A percentile compares a stretch with the other conserved stretches of the same genome.
These are phyloP conservation scores for Eustoma russellianum DNA, from an alignment of 257 asterid genomes.

Conservation along the genomic window DNA sequence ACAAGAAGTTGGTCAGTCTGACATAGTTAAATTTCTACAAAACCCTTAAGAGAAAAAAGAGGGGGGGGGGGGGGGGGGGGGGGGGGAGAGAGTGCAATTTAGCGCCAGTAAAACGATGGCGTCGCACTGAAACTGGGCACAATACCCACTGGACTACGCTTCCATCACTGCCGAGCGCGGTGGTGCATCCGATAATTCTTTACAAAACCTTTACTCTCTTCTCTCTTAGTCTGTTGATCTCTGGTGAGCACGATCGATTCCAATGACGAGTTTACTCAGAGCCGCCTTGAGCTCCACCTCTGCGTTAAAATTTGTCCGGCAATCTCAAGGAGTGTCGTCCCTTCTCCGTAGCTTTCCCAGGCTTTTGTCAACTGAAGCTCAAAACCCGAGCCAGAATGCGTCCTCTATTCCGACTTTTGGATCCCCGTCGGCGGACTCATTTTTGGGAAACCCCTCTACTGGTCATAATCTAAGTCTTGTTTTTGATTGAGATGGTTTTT, in stretches of 20 bases:
- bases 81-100: no score
- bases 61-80: no score
- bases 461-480: not conserved
- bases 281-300: constrained; percentile 30
- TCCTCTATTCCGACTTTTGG: constrained; percentile 18
- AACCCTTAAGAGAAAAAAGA: no score
- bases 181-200: not conserved
- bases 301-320: constrained; percentile 14
- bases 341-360: constrained; percentile 11
- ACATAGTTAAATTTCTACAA: no score
- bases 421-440: constrained; percentile 31
- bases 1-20: no score
- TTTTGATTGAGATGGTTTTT: not conserved
- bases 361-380: constrained; percentile 40
- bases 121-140: no score
- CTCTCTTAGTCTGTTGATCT: not conserved
- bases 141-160: no score
- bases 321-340: constrained; percentile 10
- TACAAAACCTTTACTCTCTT: not conserved
- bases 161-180: no score
- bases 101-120: no score
- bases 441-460: not conserved
- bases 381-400: constrained; percentile 20
- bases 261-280: constrained; percentile 34
- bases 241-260: not conserved